Base-by-base conservation (phyloP, 192 early-diverging fungal species). In the Kappamyces sp. region DNA sequence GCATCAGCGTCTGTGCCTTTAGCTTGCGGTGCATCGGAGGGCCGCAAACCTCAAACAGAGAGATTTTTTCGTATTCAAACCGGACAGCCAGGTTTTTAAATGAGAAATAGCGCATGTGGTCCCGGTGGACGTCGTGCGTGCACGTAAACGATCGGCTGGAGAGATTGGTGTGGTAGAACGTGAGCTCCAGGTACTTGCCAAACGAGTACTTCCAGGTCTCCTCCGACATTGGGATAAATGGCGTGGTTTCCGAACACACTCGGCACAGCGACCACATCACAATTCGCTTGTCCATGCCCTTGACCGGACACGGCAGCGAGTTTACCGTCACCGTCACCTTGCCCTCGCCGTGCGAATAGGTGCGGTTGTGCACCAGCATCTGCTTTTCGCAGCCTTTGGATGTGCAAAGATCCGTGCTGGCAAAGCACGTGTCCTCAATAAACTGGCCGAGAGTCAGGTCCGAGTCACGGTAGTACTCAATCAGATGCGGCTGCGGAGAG, bases 181-280 rank as follows among this genome's bases (percentile, higher is more conserved):
- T 82, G 4, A 92, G 69, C 66, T 99, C 96, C 23, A 99, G 69
- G 65, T 89, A 99, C 73, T 99, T 99, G 51, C 93, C 96, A 77
- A 97, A 94, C 6, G 96, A 99, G 63, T 91, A 94, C 46, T 90
- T 88, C 87, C 89, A 92, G 13, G 90, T 83, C 43, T 90, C 87
- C 33, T 87, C 86, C 0, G 91, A 88, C 78, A 99, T 87, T 12
- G 80, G 80, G 0, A 87, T 75, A 0, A 82, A 75, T 0, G 86
- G 90, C 0, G 92, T 93, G 8, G 71, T 65, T 32, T 75, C 75
- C 1, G 75, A 37, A 71, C 94, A 97, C 5, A 83, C 62, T 51
- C 77, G 80, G 70, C 96, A 99, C 42, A 66, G 60, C 23, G 66
- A 86, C 92, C 92, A 99, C 90, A 94, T 93, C 38, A 92, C 66